Percentiles rank a stretch among this genome's conserved stretches.
Conservation (phyloP, 1,139 yeast genomes). For the Trichomonascaceae sp. region DNA sequence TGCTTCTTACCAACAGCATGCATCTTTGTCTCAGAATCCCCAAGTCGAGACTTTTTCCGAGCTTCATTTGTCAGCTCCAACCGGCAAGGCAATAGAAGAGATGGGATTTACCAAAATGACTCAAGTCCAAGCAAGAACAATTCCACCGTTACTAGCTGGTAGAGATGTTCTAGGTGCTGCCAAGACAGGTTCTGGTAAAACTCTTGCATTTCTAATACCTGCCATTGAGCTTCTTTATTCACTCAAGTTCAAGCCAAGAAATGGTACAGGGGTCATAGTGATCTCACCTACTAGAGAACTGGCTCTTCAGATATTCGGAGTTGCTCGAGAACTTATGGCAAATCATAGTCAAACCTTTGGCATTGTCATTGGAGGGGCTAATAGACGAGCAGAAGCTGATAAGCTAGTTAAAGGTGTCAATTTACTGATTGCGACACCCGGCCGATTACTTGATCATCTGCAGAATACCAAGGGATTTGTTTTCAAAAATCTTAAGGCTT, state of each 20-base stretch:
- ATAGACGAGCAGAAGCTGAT: slow-evolving; percentile 95
- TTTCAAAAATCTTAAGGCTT: slow-evolving; percentile 87
- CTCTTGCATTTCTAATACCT: slow-evolving; percentile 89
- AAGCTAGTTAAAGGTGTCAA: slow-evolving; percentile 91
- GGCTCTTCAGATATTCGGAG: slow-evolving; percentile 95
- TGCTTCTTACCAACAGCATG: slow-evolving; percentile 15
- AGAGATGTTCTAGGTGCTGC: slow-evolving; percentile 97
- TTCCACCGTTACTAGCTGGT: slow-evolving; percentile 92
- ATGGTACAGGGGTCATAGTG: slow-evolving; percentile 84
- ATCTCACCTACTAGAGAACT: slow-evolving; percentile 88
- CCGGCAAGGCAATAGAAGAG: slow-evolving; percentile 66
- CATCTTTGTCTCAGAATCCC: slow-evolving; percentile 13
- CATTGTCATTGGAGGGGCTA: slow-evolving; percentile 97
- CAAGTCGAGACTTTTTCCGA: slow-evolving; percentile 38
- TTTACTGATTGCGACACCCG: slow-evolving; percentile 92
- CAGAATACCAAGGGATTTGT: slow-evolving; percentile 94
- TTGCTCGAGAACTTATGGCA: slow-evolving; percentile 87
- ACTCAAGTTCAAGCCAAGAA: slow-evolving; percentile 83
- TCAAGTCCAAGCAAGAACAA: slow-evolving; percentile 86
- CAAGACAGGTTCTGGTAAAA: slow-evolving; percentile 97
- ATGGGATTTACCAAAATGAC: slow-evolving; percentile 94
- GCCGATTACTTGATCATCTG: slow-evolving; percentile 90
- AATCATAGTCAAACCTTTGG: slow-evolving; percentile 92
- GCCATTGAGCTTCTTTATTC: slow-evolving; percentile 89
- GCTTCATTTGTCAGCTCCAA: slow-evolving; percentile 72